Base-by-base conservation (phyloP, 495 filamentous ascomycete genomes). In the Podospora appendiculata region DNA sequence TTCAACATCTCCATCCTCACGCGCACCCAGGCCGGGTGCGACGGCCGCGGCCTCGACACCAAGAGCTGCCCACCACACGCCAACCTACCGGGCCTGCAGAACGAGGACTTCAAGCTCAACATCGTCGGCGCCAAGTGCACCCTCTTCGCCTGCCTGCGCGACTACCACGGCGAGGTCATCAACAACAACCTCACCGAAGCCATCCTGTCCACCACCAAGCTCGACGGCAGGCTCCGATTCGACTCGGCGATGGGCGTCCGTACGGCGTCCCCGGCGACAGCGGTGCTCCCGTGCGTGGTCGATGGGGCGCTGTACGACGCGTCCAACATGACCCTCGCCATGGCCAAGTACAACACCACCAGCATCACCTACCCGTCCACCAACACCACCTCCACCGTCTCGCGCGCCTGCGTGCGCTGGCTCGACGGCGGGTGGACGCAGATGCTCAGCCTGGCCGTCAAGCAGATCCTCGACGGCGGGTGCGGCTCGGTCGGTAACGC, bases 131-230 rank as follows among this genome's bases (percentile, higher is more conserved):
- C 50, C 0, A 35, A 13, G 4, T 51, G 40, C 49, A 45, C n/a
- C 41, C 32, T 52, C 12, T 47, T 35, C 35, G 42, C 50, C 35
- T 52, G 50, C 36, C 14, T 47, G 35, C 34, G 38, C 33, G n/a
- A 52, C 35, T 52, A 46, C 18, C 43, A 34, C 12, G 43, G 42
- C 50, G 19, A 3, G 1, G n/a, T 52, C 50, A 14, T 41, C 35
- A 32, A 14, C 50, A 19, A 18, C 33, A n/a, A 32, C 9, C 50
- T 52, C 16, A 1, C 11, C 34, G 50, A 52, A 18, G 7, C 6
- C 6, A 8, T 47, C 18, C 8, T 52, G 7, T 32, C 33, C 11
- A 46, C 43, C 17, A 32, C 35, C 16, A 39, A 39, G 10, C 43
- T 41, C 13, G 13, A 6, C 43, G n/a, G 38, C 33, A 33, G 41